Evolutionary conservation across 2,329 filamentous ascomycete genomes (phyloP), one percentile per base, ranked within the genome.

Genomic region (Lecanicillium sp.): DNA sequence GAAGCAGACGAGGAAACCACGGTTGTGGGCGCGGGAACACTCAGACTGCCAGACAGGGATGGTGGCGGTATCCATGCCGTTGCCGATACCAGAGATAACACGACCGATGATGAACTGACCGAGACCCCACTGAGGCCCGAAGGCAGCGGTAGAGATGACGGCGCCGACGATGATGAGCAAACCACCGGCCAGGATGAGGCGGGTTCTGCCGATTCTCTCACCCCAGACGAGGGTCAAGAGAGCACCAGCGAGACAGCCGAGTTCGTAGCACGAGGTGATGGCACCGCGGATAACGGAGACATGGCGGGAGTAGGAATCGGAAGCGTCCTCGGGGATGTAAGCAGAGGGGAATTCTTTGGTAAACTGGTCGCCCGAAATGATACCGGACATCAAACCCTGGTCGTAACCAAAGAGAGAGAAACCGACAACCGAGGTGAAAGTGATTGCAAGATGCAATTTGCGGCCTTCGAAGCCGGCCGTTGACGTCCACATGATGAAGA

Each of bases 371-470:
- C 74, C 70, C 17, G 71, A 71, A 51, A 78, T 77, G 53, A 79
- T 73, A 5, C 75, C 74, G 47, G 65, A 69, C 75, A 78, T 78
- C 32, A 73, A 70, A 54, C 72, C 69, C 61, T 73, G 77, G 51
- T 79, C 76, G 57, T 79, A 79, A 48, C 76, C 76, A 51, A 78
- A 79, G n/a, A 79, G 70, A 23, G 81, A 60, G 66, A 83, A 82
- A 19, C 78, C 80, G 42, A 78, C 81, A 1, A 81, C 84, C 4
- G 81, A 79, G 21, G 84, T 73, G n/a, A 74, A 72, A 2, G 81
- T 81, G 39, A 85, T 72, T 32, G 73, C 67, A 52, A 81, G 56
- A 15, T 74, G 77, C 45, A 85, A 70, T 30, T 66, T 68, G 55
- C 68, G 71, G 60, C 82, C 82, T 29, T 73, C 75, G 51, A 84